phyloP scores from a whole-genome alignment of 1,284 basidiomycete genomes.

The Melampsora larici-populina region DNA sequence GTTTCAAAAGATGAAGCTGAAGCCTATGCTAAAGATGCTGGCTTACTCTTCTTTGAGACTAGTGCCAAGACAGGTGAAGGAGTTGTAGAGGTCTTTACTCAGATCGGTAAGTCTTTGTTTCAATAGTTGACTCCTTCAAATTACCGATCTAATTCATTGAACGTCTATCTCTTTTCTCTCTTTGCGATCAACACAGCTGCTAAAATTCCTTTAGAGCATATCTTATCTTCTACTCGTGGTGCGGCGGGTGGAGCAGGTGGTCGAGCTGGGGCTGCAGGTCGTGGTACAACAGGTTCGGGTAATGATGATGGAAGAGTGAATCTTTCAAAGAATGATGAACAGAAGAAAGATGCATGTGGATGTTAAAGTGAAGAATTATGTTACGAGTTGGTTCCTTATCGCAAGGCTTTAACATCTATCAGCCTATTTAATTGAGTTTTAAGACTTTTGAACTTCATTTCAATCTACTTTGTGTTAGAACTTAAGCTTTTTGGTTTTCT shows the following conservation, averaged over 20 bases:
- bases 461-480: slow-evolving; percentile 15
- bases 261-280: slow-evolving; percentile 60
- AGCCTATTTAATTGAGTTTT: too few relatives aligned
- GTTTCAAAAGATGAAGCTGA: slow-evolving; percentile 90
- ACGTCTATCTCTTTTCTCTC: slow-evolving; percentile 43
- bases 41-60: slow-evolving; percentile 94
- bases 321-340: slow-evolving; percentile 66
- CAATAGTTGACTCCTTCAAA: slow-evolving; percentile 44
- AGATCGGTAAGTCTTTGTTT: slow-evolving; percentile 70
- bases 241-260: slow-evolving; percentile 57
- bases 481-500: too few relatives aligned
- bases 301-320: slow-evolving; percentile 64
- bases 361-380: slow-evolving; percentile 56
- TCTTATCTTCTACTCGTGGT: slow-evolving; percentile 72
- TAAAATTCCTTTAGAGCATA: slow-evolving; percentile 91
- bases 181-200: slow-evolving; percentile 62
- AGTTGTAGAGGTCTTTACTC: slow-evolving; percentile 94
- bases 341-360: slow-evolving; percentile 73
- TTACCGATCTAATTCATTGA: slow-evolving; percentile 16
- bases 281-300: slow-evolving; percentile 58
- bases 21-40: slow-evolving; percentile 89
- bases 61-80: slow-evolving; percentile 97
- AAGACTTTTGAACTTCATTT: slow-evolving; percentile 30
- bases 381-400: background rate
- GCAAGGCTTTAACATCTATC: background rate